These are phyloP conservation scores for Lentinula guzmanii DNA, from an alignment of 768 basidiomycete genomes.

Conservation along the genomic window DNA sequence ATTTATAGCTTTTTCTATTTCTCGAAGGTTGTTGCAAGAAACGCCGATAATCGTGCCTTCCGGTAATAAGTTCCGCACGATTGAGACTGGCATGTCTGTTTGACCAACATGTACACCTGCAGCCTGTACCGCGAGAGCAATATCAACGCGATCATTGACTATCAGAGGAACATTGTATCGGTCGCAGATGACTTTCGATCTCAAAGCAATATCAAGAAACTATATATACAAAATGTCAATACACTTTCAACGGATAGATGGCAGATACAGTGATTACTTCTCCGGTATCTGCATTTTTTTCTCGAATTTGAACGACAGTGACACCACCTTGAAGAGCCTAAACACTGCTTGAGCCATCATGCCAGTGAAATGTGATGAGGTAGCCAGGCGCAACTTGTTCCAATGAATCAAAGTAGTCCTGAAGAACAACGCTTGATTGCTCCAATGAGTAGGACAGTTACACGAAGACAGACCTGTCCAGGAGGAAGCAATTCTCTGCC, in stretches of 20 bases:
- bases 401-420: conserved; percentile 68
- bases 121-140: conserved; percentile 72
- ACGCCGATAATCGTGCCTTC: conserved; percentile 71
- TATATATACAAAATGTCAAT: conserved; percentile 18
- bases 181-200: conserved; percentile 67
- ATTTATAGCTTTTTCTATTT: conserved; percentile 55
- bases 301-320: conserved; percentile 84
- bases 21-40: conserved; percentile 63
- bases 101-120: conserved; percentile 89
- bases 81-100: conserved; percentile 68
- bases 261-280: conserved; percentile 39
- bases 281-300: conserved; percentile 76
- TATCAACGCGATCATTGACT: conserved; percentile 85
- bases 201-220: conserved; percentile 72
- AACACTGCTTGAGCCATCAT: neutral
- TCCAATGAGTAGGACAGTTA: neutral
- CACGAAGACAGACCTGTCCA: conserved; percentile 49
- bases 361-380: neutral
- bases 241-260: neutral
- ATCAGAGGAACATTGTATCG: conserved; percentile 76
- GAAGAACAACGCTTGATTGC: conserved; percentile 6
- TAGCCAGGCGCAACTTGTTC: conserved; percentile 49
- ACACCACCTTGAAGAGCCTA: conserved; percentile 84
- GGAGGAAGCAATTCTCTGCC: conserved; percentile 71
- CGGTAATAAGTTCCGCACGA: conserved; percentile 67